Conservation (phyloP, 768 basidiomycete species). For the Xerocomus brunneocitrinus region DNA sequence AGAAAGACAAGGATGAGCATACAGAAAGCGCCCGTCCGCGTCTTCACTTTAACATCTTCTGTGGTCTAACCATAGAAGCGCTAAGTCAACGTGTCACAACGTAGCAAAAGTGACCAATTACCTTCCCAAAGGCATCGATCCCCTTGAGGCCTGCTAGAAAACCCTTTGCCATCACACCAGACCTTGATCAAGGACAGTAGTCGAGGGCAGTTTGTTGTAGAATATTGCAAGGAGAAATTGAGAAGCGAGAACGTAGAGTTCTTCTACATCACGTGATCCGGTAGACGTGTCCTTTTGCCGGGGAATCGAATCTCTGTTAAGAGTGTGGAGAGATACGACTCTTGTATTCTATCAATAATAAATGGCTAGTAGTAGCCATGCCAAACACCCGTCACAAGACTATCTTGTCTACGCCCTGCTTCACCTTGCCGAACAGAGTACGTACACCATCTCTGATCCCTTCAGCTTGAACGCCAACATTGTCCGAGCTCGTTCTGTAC, state of each 20-base stretch:
- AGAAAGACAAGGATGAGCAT: slow-evolving; percentile 29
- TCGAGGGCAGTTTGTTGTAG: not conserved
- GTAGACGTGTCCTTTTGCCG: slow-evolving; percentile 21
- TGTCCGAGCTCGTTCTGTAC: slow-evolving; percentile 76
- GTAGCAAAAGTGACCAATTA: slow-evolving; percentile 30
- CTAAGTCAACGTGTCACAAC: slow-evolving; percentile 11
- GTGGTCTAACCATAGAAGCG: slow-evolving; percentile 61
- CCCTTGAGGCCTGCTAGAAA: slow-evolving; percentile 77
- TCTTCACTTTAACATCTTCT: slow-evolving; percentile 99
- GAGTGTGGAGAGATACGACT: too few species aligned
- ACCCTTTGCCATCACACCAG: slow-evolving; percentile 66
- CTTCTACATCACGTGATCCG: slow-evolving; percentile 22
- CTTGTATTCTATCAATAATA: too few species aligned
- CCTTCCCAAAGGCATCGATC: slow-evolving; percentile 99
- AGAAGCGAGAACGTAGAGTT: not conserved
- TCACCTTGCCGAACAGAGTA: slow-evolving; percentile 84
- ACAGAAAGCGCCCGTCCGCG: slow-evolving; percentile 89
- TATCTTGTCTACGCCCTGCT: slow-evolving; percentile 72
- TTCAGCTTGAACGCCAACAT: slow-evolving; percentile 73
- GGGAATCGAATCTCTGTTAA: not conserved
- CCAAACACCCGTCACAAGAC: slow-evolving; percentile 24
- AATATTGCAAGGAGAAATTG: not conserved
- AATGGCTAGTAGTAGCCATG: not conserved
- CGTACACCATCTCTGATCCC: slow-evolving; percentile 86
- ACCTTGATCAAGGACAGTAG: slow-evolving; percentile 10